Percentiles rank a stretch among this genome's conserved stretches.
Evolutionary conservation across 2,329 filamentous ascomycete species (phyloP).

Genomic region (Botryotinia narcissicola): DNA sequence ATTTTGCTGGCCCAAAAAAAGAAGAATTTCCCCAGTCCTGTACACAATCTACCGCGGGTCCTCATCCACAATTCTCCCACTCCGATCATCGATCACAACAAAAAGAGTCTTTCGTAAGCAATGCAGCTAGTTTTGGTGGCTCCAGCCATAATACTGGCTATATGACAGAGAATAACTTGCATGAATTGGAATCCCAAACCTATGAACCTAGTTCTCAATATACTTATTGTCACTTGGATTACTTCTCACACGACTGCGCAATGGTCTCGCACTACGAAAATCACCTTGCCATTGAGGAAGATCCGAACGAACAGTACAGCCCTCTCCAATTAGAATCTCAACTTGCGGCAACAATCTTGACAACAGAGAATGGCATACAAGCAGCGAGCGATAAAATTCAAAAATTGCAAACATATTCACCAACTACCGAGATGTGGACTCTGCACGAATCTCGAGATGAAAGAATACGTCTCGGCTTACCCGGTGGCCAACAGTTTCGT

Average conservation of each 20-base stretch:
- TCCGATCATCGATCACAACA: background rate
- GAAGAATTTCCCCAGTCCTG: background rate
- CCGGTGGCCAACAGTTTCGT: background rate
- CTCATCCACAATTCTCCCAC: background rate
- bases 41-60: background rate
- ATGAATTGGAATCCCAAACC: background rate
- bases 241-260: background rate
- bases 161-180: background rate
- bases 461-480: conserved; percentile 3
- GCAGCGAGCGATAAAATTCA: background rate
- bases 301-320: background rate
- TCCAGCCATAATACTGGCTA: background rate
- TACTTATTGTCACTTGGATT: background rate
- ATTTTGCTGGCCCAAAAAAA: background rate
- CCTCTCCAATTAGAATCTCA: background rate
- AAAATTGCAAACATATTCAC: background rate
- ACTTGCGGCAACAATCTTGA: too few species aligned
- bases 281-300: background rate
- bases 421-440: conserved; percentile 4
- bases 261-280: background rate
- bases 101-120: background rate
- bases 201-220: background rate
- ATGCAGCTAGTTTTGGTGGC: background rate
- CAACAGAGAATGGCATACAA: background rate
- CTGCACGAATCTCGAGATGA: conserved; percentile 2